These are phyloP conservation scores for Sophora flavescens DNA, from an alignment of 306 rosid genomes.

Conservation along the genomic window DNA sequence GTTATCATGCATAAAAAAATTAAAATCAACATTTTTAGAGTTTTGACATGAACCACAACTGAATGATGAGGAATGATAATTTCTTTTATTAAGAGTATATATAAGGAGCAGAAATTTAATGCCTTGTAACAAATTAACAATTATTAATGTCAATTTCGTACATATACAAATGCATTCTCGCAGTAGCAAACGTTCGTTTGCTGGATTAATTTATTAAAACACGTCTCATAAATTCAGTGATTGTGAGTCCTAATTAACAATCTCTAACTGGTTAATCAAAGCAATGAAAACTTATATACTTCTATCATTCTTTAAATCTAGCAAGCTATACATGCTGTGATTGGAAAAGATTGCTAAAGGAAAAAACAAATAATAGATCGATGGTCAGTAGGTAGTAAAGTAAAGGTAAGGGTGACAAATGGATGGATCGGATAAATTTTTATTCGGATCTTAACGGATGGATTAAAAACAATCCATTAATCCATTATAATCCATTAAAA, in stretches of 20 bases:
- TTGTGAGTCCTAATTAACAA: background rate
- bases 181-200: too few species aligned
- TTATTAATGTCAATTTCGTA: background rate
- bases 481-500: too few species aligned
- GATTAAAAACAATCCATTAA: too few species aligned
- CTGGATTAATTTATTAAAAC: too few species aligned
- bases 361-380: background rate
- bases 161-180: background rate
- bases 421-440: too few species aligned
- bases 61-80: too few species aligned
- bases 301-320: background rate
- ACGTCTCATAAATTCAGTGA: background rate
- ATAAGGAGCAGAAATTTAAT: background rate
- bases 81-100: too few species aligned
- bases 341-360: background rate
- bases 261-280: background rate
- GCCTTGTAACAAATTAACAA: background rate
- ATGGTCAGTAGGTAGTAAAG: background rate
- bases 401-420: too few species aligned
- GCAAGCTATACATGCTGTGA: slow-evolving; percentile 2
- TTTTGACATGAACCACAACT: too few species aligned
- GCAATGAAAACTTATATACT: background rate
- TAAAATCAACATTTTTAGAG: too few species aligned
- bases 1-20: too few species aligned
- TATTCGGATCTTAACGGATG: too few species aligned